A percentile compares a stretch with the other conserved stretches of the same genome.
phyloP scores from a whole-genome alignment of 2,329 filamentous ascomycete genomes.

The Sclerotinia minor region DNA sequence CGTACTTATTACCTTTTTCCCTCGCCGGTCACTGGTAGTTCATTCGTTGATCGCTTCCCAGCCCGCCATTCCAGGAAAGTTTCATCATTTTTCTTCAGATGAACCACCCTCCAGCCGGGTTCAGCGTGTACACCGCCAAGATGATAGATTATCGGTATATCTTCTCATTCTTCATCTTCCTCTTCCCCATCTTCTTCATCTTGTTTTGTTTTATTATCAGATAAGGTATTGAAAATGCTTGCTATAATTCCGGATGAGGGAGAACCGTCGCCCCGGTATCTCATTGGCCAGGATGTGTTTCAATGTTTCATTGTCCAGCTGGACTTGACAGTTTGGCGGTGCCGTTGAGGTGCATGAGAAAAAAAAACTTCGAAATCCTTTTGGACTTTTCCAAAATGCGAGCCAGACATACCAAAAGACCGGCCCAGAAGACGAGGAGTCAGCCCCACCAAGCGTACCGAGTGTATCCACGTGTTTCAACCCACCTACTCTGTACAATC shows the following conservation, averaged over 20 bases:
- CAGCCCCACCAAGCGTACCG: conserved; percentile 7
- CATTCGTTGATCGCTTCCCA: background rate
- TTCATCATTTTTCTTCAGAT: background rate
- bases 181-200: no score
- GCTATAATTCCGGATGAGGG: background rate
- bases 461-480: conserved; percentile 4
- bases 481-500: background rate
- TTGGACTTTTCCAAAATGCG: background rate
- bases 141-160: background rate
- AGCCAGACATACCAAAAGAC: background rate
- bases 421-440: conserved; percentile 4
- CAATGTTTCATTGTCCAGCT: background rate
- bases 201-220: no score
- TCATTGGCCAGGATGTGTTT: background rate
- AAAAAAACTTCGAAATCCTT: background rate
- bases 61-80: background rate
- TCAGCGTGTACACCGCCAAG: background rate
- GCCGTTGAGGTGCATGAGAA: background rate
- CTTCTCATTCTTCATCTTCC: no score
- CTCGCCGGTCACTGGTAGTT: background rate
- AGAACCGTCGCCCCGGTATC: no score
- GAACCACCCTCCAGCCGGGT: background rate
- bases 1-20: background rate
- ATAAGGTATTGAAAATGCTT: background rate
- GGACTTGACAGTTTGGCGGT: background rate